phyloP scores from a whole-genome alignment of 192 early-diverging fungal species.

The Piromyces finnis region DNA sequence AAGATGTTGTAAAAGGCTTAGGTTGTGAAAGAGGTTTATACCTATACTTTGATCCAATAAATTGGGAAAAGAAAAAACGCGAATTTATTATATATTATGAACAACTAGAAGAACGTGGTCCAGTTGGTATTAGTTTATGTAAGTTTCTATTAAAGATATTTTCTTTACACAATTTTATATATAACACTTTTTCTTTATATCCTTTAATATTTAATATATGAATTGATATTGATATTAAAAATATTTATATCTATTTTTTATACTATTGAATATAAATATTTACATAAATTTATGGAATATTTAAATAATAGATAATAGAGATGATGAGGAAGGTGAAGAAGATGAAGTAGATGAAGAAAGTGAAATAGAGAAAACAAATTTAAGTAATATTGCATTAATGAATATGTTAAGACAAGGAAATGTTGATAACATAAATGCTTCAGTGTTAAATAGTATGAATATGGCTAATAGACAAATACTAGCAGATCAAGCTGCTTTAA shows the following conservation, averaged over 20 bases:
- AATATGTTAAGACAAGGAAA: background rate
- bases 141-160: background rate
- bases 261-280: too few relatives aligned
- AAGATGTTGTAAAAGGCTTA: slow-evolving; percentile 2
- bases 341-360: background rate
- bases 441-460: background rate
- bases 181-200: too few relatives aligned
- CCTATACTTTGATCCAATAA: slow-evolving; percentile 80
- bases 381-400: background rate
- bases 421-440: background rate
- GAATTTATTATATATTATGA: slow-evolving; percentile 79
- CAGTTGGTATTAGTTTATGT: background rate
- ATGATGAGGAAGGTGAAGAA: background rate
- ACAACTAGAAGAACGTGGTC: slow-evolving; percentile 63
- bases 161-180: too few relatives aligned
- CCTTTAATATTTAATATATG: too few relatives aligned
- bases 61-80: slow-evolving; percentile 78
- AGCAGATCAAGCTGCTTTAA: background rate
- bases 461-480: background rate
- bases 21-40: slow-evolving; percentile 61
- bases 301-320: background rate
- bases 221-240: too few relatives aligned
- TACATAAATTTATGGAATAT: too few relatives aligned
- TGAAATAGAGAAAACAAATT: background rate
- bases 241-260: too few relatives aligned